Base-by-base conservation (phyloP, 352 stramenopile genomes). In the Phytophthora parvispora region DNA sequence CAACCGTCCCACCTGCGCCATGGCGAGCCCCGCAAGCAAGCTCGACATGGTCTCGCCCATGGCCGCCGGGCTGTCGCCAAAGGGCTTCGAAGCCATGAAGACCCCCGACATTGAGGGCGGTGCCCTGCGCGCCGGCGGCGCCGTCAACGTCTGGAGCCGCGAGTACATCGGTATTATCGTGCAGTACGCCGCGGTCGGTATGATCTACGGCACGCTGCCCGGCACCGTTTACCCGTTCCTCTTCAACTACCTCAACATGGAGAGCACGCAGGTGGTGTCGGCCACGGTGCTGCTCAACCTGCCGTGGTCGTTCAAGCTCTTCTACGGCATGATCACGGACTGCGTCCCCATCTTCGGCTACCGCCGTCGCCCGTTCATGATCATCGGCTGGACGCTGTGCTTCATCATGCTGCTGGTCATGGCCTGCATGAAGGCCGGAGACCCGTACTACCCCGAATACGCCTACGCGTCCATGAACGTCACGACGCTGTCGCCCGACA, bases 261-360 rank as follows among this genome's bases (percentile, higher is more conserved):
- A 83, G 47, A 77, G 74, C 53, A 76, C 68, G 7, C 42, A 79
- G 25, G 76, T 70, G 36, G 74, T 79, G 24, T 81, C 80, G 9
- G 80, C 80, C 24, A 77, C 69, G 3, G 71, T 74, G 57, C 67
- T 88, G 22, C 51, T 87, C 48, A 61, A 57, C 12, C 64, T 89
- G 31, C 77, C 78, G 27, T 89, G 81, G 81, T 89, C 76, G 13
- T 76, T 86, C 75, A 89, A 87, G 57, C 69, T 84, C 16, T 87
- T 89, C 42, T 80, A 83, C 67, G 80, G 78, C 16, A 75, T 89
- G 16, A 50, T 83, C 22, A 86, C 76, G 1, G 81, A 89, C 66
- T 87, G 76, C 57, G 38, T 81, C 4, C 81, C 81, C 12, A 84
- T 89, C 64, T 62, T 68, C 49, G 81, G 81, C 24, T 86, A 84